Base-by-base conservation (phyloP, 768 basidiomycete species). In the Tephrocybe sp. region DNA sequence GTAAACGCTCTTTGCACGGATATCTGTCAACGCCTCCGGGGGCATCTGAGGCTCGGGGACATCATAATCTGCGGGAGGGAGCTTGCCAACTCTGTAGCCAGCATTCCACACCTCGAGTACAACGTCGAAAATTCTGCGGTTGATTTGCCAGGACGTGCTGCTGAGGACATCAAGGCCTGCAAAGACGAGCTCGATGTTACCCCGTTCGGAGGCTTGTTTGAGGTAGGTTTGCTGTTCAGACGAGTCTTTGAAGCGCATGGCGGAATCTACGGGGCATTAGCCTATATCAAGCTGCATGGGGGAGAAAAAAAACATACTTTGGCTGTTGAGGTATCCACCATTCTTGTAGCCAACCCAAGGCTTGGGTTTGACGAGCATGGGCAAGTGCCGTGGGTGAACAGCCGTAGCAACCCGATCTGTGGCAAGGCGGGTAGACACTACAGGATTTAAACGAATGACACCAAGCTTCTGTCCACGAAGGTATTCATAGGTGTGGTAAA, bases 211-310 rank as follows among this genome's bases (percentile, higher is more conserved):
- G 0, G 96, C 92, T 54, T 84, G 77, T 19, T 78, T 71, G 36
- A 99, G 76, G 64, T 95, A 92, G 6, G 74, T 76, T 39, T 79
- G 77, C 61, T 98, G 95, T 66, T 98, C 96, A 16, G 82, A 65
- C 7, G 83, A 87, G 26, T 97, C 91, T 66, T 96, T 96, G 73
- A 87, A 94, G 8, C 96, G 90, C 94, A 98, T 98, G 34, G 83
- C 87, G 26, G 69, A 65, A 17, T 79, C 89, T 87, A 47, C 26
- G 7, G 26, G 22, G 41, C 16, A 23, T 14, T 53, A 36, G 63
- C 53, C 38, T 34, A 17, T 45, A 20, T 14, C 1, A 17, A 12
- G 30, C 40, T 3, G 13, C 4, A 5, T 26, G 23, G 47, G 34
- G 42, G 11, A 30, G 20, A 45, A 31, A 23, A 45, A 39, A 14